Evolutionary conservation across 129 eudicot genomes (phyloP).

Genomic region (Apium graveolens): DNA sequence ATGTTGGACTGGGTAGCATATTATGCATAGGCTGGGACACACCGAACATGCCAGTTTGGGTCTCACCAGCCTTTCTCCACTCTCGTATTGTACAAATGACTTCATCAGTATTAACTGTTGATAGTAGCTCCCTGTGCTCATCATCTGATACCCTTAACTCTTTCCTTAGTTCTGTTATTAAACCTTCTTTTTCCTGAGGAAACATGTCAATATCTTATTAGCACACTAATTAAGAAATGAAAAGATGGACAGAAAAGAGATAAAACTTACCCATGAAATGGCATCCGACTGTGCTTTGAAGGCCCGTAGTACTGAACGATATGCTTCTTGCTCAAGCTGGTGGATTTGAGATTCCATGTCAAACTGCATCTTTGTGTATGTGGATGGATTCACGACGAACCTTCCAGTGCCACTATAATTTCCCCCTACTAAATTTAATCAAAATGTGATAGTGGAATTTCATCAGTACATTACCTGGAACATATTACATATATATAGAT

Average conservation of each 20-base stretch:
- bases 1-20: conserved; percentile 63
- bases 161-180: conserved; percentile 94
- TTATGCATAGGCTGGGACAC: conserved; percentile 56
- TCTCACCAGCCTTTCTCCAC: conserved; percentile 84
- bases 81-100: conserved; percentile 78
- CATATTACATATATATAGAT: background rate
- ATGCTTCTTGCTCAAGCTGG: conserved; percentile 88
- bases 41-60: conserved; percentile 34
- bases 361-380: conserved; percentile 49
- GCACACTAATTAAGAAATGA: background rate
- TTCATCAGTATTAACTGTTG: conserved; percentile 81
- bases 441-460: background rate
- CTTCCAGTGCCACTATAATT: conserved; percentile 32
- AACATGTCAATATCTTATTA: conserved; percentile 18
- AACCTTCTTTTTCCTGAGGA: conserved; percentile 82
- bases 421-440: background rate
- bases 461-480: background rate
- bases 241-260: conserved; percentile 2
- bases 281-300: conserved; percentile 99
- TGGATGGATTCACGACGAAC: conserved; percentile 19
- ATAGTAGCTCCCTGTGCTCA: conserved; percentile 90
- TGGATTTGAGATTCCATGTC: conserved; percentile 90
- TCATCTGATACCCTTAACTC: conserved; percentile 98
- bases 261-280: conserved; percentile 72
- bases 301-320: conserved; percentile 82